Evolutionary conservation across 1,139 yeast genomes (phyloP), one percentile per base, ranked within the genome.

Genomic region (Suhomyces yuchorum): DNA sequence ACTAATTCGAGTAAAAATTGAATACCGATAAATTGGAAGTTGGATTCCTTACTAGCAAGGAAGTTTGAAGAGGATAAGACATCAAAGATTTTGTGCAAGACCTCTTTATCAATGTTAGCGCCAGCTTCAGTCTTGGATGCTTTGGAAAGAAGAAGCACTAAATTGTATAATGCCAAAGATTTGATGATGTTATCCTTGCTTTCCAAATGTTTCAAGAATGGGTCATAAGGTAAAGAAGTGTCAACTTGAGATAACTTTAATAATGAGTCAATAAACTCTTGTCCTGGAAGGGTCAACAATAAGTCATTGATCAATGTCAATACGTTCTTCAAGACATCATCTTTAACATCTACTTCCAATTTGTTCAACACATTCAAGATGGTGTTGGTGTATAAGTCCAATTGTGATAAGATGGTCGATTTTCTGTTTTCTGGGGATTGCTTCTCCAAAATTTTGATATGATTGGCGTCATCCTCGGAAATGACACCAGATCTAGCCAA

Each of bases 401-500:
- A 68, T 56, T 82, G 77, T 36, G 68, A 63, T 44, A 68, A 56
- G 19, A 80, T 70, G 17, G 79, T 73, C 18, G 66, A 57, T 51
- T 67, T 58, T 55, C 69, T 63, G 60, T 74, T 66, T 52, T 74
- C 74, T 52, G 66, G 51, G 24, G 73, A 62, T 60, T 75, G 76
- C 53, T 80, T 81, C 61, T 87, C 95, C 57, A 88, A 75, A 39
- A 79, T 74, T 64, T 84, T 85, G 61, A 89, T 74, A 44, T 79
- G 72, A 52, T 78, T 77, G 15, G 90, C 90, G 61, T 87, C 91
- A 51, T 81, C 84, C 46, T 77, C 77, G 18, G 83, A 69, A 40
- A 92, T 75, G 42, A 85, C 81, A 43, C 82, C 84, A 11, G 95
- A 85, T 52, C 96, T 79, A 17, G 89, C 84, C 59, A 87, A 83